Base-by-base conservation (phyloP, 805 yeast genomes). In the Kuraishia capsulata region DNA sequence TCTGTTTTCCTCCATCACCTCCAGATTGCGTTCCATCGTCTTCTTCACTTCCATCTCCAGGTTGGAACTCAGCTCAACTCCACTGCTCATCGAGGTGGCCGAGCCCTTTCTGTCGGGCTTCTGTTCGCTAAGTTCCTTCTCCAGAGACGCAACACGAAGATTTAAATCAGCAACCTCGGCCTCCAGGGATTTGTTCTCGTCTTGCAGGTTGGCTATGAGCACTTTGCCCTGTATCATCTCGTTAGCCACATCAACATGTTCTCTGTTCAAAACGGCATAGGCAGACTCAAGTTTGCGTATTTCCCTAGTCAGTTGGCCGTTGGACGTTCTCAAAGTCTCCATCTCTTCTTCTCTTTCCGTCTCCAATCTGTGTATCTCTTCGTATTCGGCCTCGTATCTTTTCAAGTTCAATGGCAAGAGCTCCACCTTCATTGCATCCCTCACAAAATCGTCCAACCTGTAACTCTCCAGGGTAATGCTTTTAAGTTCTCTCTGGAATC, bases 201-300 rank as follows among this genome's bases (percentile, higher is more conserved):
- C 90, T 36, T 71, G 65, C 20, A 90, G 56, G 25, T 81, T 80
- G 2, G 94, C 96, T 20, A 83, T 66, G 39, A 67, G 72, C 30
- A 89, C 73, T 51, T 92, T 79, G 30, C 84, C 81, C 45, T 76
- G 76, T 25, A 90, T 87, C 78, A 92, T 76, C 46, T 79, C 86
- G 59, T 89, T 90, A 3, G 95, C 95, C 29, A 88, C 75, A 39
- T 76, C 82, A 21, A 88, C 75, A 57, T 92, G 97, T 51, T 89
- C 96, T 43, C 75, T 68, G 53, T 85, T 87, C 42, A 90, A 62
- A 2, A 75, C 63, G 3, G 81, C 74, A 51, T 79, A 78, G 18
- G 80, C 73, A 14, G 77, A 67, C 56, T 87, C 95, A 29, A 88
- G 65, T 42, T 76, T 71, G 51, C 83, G 71, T 38, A 87, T 79